phyloP scores from a whole-genome alignment of 1,284 basidiomycete species.

The Ceratorhiza oryzae-sativae region DNA sequence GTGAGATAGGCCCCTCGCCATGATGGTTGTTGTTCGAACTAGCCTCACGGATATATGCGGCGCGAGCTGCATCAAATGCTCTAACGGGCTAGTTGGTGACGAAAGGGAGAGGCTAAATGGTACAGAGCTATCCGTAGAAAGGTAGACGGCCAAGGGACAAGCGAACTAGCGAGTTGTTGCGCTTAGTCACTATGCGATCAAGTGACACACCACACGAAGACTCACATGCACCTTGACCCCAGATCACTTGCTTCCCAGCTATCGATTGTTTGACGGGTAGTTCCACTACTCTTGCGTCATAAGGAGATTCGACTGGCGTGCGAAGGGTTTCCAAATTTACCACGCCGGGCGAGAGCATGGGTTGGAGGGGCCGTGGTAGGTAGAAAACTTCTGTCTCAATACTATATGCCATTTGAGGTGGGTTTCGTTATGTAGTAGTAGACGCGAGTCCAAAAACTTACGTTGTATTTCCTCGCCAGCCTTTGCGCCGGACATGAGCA shows the following conservation, averaged over 20 bases:
- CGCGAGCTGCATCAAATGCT: neutral
- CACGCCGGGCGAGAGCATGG: neutral
- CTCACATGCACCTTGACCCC: constrained; percentile 27
- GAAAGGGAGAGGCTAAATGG: constrained; percentile 14
- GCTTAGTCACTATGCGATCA: neutral
- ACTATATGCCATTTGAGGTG: neutral
- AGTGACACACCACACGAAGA: neutral
- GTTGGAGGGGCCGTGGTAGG: constrained; percentile 3
- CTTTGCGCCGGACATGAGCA: constrained; percentile 13
- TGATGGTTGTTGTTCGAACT: neutral
- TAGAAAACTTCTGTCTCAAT: constrained; percentile 25
- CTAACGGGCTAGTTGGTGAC: neutral
- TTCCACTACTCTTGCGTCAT: constrained; percentile 13
- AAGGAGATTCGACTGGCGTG: constrained; percentile 19
- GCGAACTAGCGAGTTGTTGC: constrained; percentile 3
- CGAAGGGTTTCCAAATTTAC: neutral
- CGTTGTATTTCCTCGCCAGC: constrained; percentile 22
- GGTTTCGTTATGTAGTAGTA: neutral
- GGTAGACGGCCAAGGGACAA: neutral
- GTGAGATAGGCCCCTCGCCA: constrained; percentile 6
- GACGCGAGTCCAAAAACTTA: neutral
- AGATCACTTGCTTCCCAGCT: constrained; percentile 3
- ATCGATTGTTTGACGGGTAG: neutral
- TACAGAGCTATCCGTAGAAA: neutral
- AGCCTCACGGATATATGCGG: constrained; percentile 33